Evolutionary conservation across 1,284 basidiomycete genomes (phyloP), one percentile per base, ranked within the genome.

Genomic region (Cutaneotrichosporon cutaneum): DNA sequence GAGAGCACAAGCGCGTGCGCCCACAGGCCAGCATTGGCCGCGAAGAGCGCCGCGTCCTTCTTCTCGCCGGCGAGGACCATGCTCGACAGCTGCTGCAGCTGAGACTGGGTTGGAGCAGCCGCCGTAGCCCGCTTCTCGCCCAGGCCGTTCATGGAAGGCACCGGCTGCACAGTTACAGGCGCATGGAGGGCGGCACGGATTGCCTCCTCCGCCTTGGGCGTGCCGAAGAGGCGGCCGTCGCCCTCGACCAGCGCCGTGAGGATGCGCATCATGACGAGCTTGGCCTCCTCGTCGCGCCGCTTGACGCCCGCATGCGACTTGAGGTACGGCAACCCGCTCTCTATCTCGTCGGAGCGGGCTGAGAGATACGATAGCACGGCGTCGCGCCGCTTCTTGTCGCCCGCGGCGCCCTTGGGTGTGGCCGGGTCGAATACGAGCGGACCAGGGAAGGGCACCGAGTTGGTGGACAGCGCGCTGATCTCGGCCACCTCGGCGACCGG

Each of bases 1-100:
- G 96, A 88, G 64, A 99, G 94, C 53, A 98, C 82, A 85, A 99
- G 87, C 0, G 96, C 96, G 77, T 99, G 96, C 1, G 92, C 88
- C 94, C 94, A 99, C 66, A 99, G 81, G 69, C 86, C 88, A 74
- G 94, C 86, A 63, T 93, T 88, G 30, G 93, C 83, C 4, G 96
- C 95, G 73, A 88, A 93, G 61, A 88, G 87, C 70, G 92, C 93
- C 0, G 96, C 96, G 66, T 89, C 86, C 27, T 86, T 85, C 60
- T 91, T 88, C 68, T 97, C 88, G 16, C 96, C 96, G 51, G 86
- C 84, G 9, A 93, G 79, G 13, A 97, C 83, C 60, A 91, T 85
- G 32, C 85, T 84, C 65, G 92, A 88, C 59, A 97, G 88, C 71
- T 87, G 87, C 69, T 88, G 85, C n/a, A 96, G 81, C 48, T 75